A percentile compares a stretch with the other conserved stretches of the same genome.
phyloP scores from a whole-genome alignment of 2,329 filamentous ascomycete genomes.

The Fonsecaea multimorphosa region DNA sequence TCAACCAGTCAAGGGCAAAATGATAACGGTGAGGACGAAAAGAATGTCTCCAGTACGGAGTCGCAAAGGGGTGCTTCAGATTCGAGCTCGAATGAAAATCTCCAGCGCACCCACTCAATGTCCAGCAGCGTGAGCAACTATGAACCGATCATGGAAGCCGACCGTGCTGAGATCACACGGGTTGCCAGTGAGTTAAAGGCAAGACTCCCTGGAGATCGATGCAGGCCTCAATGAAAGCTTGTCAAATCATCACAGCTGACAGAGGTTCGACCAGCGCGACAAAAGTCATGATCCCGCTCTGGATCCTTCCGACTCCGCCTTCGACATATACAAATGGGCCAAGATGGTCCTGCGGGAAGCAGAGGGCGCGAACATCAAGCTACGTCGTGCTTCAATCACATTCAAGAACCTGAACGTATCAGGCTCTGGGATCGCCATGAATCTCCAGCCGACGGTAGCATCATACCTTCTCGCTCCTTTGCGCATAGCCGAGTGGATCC shows the following conservation, averaged over 20 bases:
- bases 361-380: constrained; percentile 21
- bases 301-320: constrained; percentile 7
- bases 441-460: constrained; percentile 70
- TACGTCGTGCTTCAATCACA: constrained; percentile 58
- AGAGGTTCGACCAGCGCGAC: background rate
- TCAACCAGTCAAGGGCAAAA: background rate
- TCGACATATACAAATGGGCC: constrained; percentile 23
- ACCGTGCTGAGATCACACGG: constrained; percentile 13
- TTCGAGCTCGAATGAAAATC: background rate
- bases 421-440: constrained; percentile 66
- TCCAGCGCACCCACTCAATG: background rate
- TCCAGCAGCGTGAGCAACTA: constrained; percentile 8
- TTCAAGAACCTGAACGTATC: constrained; percentile 70
- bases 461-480: constrained; percentile 65
- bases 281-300: constrained; percentile 15
- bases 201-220: background rate
- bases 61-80: background rate
- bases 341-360: constrained; percentile 9
- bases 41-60: background rate
- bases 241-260: background rate
- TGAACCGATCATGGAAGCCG: constrained; percentile 9
- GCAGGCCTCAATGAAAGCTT: background rate
- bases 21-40: background rate
- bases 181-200: constrained; percentile 13
- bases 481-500: constrained; percentile 58